Evolutionary conservation across 2,329 filamentous ascomycete genomes (phyloP), one percentile per base, ranked within the genome.

Genomic region (Aspergillus fructus): DNA sequence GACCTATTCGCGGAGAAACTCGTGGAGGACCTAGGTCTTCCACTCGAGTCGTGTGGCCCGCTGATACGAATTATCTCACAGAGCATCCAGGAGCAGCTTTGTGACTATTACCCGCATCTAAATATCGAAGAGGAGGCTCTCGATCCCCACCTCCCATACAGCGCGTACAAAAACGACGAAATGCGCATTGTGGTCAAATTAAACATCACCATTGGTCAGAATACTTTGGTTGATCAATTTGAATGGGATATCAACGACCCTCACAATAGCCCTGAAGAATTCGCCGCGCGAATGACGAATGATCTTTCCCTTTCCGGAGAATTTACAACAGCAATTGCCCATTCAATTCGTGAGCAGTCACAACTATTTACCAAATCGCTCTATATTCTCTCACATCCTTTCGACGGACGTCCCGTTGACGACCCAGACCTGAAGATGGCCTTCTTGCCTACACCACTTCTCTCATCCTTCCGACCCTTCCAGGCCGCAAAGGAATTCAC

Each of bases 181-280:
- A 97, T 99, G 93, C 89, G 94, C 50, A 90, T 99, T 65, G 79
- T 96, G 43, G 86, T 99, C 75, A 97, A 97, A 75, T 82, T 99
- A 50, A 97, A 97, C 75, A 96, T 99, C 69, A 97, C 94, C 6
- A 97, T 99, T 69, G 94, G 93, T 41, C 89, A 91, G 62, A 91
- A 96, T 70, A 97, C 93, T 0, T 81, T 99, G 24, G 89, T 97
- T 37, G 94, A 99, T 69, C 94, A 97, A 72, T 97, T 99, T 61
- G 94, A 99, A 75, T 99, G 94, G 94, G 94, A 99, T 67, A 92
- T 97, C 71, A 97, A 97, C 76, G 96, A 96, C 72, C 89, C 93
- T 0, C 79, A 89, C 54, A 99, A 99, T 73, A 96, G 90, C 0
- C 92, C 94, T 2, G 94, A 99, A 76, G 91, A 96, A 57, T 99